These are phyloP conservation scores for Blastobotrys illinoisensis DNA, from an alignment of 1,139 yeast species.

Conservation along the genomic window DNA sequence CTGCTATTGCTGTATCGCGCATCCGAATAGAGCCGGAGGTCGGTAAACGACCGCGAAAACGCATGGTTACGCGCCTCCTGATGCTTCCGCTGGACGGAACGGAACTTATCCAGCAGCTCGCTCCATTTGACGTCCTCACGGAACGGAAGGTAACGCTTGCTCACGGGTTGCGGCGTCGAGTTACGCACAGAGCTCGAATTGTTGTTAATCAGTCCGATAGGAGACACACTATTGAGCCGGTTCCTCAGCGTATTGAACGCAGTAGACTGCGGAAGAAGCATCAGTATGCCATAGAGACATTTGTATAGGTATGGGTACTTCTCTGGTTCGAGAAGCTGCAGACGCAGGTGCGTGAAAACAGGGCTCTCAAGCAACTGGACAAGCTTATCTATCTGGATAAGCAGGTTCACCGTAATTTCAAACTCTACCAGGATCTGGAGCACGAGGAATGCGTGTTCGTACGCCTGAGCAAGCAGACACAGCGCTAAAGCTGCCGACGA, in stretches of 20 bases:
- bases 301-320: constrained; percentile 77
- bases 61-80: constrained; percentile 34
- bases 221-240: constrained; percentile 56
- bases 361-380: constrained; percentile 84
- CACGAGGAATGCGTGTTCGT: constrained; percentile 79
- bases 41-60: constrained; percentile 11
- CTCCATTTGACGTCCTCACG: constrained; percentile 37
- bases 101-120: constrained; percentile 59
- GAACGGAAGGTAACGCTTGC: constrained; percentile 5
- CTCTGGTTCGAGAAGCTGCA: constrained; percentile 84
- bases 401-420: constrained; percentile 64
- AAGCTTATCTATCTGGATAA: constrained; percentile 73
- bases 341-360: constrained; percentile 77
- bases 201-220: constrained; percentile 33
- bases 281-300: constrained; percentile 83
- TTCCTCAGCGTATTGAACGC: constrained; percentile 79
- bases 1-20: background rate
- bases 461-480: constrained; percentile 82
- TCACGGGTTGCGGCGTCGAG: background rate
- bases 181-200: background rate
- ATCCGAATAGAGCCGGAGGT: constrained; percentile 9
- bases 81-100: constrained; percentile 53
- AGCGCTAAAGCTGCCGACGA: constrained; percentile 84
- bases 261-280: constrained; percentile 94
- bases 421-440: constrained; percentile 69